phyloP scores from a whole-genome alignment of 805 yeast genomes.

The Suhomyces sp. region DNA sequence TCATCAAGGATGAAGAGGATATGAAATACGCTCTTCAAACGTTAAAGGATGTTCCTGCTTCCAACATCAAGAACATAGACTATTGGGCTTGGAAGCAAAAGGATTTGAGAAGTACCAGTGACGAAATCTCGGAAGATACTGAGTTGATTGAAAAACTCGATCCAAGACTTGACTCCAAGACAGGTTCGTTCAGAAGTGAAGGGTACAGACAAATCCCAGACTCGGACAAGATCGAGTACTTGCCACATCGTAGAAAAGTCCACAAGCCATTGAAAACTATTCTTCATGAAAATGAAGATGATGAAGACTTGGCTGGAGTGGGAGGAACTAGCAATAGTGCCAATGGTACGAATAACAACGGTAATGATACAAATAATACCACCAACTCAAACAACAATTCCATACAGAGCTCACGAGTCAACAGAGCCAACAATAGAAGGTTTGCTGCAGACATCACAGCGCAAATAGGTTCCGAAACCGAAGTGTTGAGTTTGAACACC shows the following conservation, averaged over 20 bases:
- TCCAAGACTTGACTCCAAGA: slow-evolving; percentile 34
- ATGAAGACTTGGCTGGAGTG: slow-evolving; percentile 2
- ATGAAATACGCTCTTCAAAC: slow-evolving; percentile 48
- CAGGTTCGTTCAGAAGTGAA: slow-evolving; percentile 68
- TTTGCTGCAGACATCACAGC: slow-evolving; percentile 87
- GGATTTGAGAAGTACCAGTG: slow-evolving; percentile 26
- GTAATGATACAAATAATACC: slow-evolving; percentile 14
- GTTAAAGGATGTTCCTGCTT: slow-evolving; percentile 18
- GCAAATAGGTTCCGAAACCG: slow-evolving; percentile 79
- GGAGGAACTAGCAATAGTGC: slow-evolving; percentile 1
- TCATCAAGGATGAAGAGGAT: slow-evolving; percentile 77
- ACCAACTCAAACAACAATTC: no score
- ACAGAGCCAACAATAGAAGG: slow-evolving; percentile 82
- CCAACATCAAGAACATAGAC: slow-evolving; percentile 36
- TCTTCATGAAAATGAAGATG: slow-evolving; percentile 58
- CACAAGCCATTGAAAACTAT: slow-evolving; percentile 72
- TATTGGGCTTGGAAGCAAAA: slow-evolving; percentile 70
- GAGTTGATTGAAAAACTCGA: slow-evolving; percentile 28
- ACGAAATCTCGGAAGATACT: slow-evolving; percentile 21
- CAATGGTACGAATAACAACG: slow-evolving; percentile 9
- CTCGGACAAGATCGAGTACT: slow-evolving; percentile 64
- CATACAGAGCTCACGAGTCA: slow-evolving; percentile 73
- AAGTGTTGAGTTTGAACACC: slow-evolving; percentile 78
- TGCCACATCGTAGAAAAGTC: slow-evolving; percentile 75
- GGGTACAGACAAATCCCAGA: slow-evolving; percentile 77